A percentile compares a stretch with the other conserved stretches of the same genome.
phyloP scores from a whole-genome alignment of 2,329 filamentous ascomycete genomes.

The Clonostachys chloroleuca region DNA sequence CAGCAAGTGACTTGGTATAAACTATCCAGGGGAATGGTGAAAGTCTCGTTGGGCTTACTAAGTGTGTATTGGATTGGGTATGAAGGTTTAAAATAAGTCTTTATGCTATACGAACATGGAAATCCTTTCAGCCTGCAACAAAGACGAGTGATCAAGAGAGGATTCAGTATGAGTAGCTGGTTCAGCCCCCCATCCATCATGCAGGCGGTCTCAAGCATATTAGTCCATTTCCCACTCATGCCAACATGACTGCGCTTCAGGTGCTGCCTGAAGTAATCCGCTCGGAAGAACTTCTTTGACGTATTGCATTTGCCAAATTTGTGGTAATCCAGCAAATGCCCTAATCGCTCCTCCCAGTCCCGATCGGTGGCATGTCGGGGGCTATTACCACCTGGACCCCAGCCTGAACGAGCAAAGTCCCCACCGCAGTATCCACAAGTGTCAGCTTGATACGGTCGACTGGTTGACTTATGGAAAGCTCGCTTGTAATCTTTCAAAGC shows the following conservation, averaged over 20 bases:
- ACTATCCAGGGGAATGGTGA: too few species aligned
- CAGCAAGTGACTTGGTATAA: too few species aligned
- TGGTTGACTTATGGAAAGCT: constrained; percentile 80
- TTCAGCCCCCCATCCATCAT: constrained; percentile 62
- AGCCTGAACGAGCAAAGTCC: constrained; percentile 64
- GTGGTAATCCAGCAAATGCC: constrained; percentile 85
- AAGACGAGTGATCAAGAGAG: too few species aligned
- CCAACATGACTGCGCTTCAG: constrained; percentile 96
- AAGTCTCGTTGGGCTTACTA: too few species aligned
- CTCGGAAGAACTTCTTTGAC: constrained; percentile 95
- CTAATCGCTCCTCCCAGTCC: constrained; percentile 83
- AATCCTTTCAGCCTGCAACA: too few species aligned
- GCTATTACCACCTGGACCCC: constrained; percentile 25
- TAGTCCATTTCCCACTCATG: constrained; percentile 97
- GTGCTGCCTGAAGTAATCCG: constrained; percentile 97
- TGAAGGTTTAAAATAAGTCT: too few species aligned
- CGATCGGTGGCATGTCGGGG: constrained; percentile 61
- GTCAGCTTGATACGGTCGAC: constrained; percentile 63
- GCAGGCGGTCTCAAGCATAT: constrained; percentile 93
- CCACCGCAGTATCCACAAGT: constrained; percentile 94
- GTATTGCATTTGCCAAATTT: constrained; percentile 99
- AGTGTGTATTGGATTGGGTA: too few species aligned
- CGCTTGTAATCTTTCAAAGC: constrained; percentile 73
- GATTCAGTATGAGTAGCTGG: too few species aligned
- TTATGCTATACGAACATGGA: too few species aligned